Evolutionary conservation across 2,329 filamentous ascomycete species (phyloP), one percentile per base, ranked within the genome.

Genomic region (Fusarium clavum): DNA sequence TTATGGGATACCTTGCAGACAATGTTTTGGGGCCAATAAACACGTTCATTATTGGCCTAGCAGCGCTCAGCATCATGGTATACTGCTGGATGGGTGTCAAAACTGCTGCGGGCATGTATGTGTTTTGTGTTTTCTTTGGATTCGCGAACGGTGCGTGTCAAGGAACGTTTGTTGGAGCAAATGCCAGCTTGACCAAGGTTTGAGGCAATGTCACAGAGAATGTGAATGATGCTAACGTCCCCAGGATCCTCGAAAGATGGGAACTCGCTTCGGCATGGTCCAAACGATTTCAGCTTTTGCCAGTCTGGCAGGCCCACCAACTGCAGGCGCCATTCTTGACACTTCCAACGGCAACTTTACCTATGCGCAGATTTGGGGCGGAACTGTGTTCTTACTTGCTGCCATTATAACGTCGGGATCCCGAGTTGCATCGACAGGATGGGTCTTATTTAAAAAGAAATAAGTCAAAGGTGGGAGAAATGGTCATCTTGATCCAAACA

Each of bases 1-100:
- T 89, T 1, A 88, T 88, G 3, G 88, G 86, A 72, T 81, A 84
- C 70, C 72, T 90, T 5, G 89, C 90, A 10, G 90, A 92, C 79
- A 78, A 79, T 57, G 77, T 84, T 11, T 1, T 75, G 13, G 87
- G 87, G 3, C 82, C 85, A 0, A 77, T 89, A 57, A 89, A 88
- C 70, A 75, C 73, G 2, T 77, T 74, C 46, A 64, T 76, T n/a
- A 66, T 71, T 11, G 58, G 80, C 16, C 57, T 78, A 1, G 81
- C 82, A 4, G 34, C 64, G 14, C 51, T 74, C 2, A 69, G 64
- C 8, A 55, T 76, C 29, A 73, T 77, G 57, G 69, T 78, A 29
- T 78, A 75, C 57, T 71, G 66, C 24, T 79, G 78, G 78, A 75
- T 74, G n/a, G 76, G 68, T 6, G 77, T 79, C 22, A 64, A 56